A percentile compares a stretch with the other conserved stretches of the same genome.
Evolutionary conservation across 495 filamentous ascomycete genomes (phyloP).

Genomic region (Penicillium goetzii): DNA sequence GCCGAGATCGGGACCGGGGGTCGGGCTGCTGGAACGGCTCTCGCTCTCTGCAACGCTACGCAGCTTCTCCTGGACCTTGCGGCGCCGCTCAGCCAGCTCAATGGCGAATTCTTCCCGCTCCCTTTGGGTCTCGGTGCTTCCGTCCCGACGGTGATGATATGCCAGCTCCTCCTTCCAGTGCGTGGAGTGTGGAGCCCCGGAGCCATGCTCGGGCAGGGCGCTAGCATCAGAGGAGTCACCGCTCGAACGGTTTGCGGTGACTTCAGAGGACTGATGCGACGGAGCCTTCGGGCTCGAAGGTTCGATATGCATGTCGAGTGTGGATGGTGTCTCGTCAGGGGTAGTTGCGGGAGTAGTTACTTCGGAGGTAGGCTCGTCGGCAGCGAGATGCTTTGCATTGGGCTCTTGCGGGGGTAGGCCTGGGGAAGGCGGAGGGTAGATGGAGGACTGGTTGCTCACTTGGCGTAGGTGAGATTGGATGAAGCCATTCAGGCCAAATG

Average conservation of each 20-base stretch:
- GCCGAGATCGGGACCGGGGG: slow-evolving; percentile 47
- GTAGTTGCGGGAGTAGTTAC: slow-evolving; percentile 1
- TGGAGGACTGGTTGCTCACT: slow-evolving; percentile 78
- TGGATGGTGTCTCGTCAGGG: slow-evolving; percentile 3
- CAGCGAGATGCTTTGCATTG: slow-evolving; percentile 3
- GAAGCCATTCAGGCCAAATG: slow-evolving; percentile 69
- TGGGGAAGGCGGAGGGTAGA: slow-evolving; percentile 61
- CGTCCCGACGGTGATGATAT: slow-evolving; percentile 52
- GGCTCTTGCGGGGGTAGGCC: slow-evolving; percentile 26
- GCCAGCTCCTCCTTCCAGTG: slow-evolving; percentile 41
- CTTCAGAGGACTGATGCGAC: slow-evolving; percentile 19
- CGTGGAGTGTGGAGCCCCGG: slow-evolving; percentile 31
- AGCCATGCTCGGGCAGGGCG: slow-evolving; percentile 12
- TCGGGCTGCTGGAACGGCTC: slow-evolving; percentile 57
- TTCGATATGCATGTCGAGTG: not conserved
- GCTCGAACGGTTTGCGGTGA: slow-evolving; percentile 21
- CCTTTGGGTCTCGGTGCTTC: slow-evolving; percentile 62
- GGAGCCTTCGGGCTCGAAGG: slow-evolving; percentile 15
- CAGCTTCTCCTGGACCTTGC: slow-evolving; percentile 80
- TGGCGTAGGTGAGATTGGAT: slow-evolving; percentile 78
- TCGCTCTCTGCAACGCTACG: slow-evolving; percentile 71
- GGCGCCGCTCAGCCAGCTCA: slow-evolving; percentile 76
- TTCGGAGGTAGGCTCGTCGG: slow-evolving; percentile 3
- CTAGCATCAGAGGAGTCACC: slow-evolving; percentile 23
- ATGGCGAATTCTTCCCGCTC: slow-evolving; percentile 79